Conservation (phyloP, 352 stramenopile genomes). For the Globisporangium nodosum region DNA sequence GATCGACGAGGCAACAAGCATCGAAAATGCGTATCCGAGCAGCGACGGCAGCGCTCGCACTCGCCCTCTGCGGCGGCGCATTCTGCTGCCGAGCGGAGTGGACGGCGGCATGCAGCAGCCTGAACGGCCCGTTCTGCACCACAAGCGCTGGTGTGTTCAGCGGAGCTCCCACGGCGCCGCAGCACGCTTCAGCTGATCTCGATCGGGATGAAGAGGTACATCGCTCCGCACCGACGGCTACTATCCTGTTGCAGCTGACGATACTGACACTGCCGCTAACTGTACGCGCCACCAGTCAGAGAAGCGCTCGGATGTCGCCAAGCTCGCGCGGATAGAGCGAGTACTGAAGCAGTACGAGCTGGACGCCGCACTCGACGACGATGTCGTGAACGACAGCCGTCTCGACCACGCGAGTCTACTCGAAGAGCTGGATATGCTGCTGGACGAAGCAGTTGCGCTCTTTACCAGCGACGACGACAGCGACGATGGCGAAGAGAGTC, state of each 20-base stretch:
- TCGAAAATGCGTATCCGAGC: neutral
- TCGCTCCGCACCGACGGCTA: neutral
- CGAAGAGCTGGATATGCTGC: slow-evolving; percentile 41
- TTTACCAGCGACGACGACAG: slow-evolving; percentile 28
- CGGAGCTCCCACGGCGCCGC: slow-evolving; percentile 26
- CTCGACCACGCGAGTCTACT: slow-evolving; percentile 26
- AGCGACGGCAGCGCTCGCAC: slow-evolving; percentile 8
- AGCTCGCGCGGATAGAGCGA: slow-evolving; percentile 47
- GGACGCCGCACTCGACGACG: slow-evolving; percentile 22
- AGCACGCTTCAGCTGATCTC: slow-evolving; percentile 36
- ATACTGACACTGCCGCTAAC: neutral
- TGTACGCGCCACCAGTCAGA: slow-evolving; percentile 14
- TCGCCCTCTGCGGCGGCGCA: neutral
- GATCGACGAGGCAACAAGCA: slow-evolving; percentile 4
- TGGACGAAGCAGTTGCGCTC: slow-evolving; percentile 42
- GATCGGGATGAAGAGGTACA: slow-evolving; percentile 33
- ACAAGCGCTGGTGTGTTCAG: slow-evolving; percentile 13
- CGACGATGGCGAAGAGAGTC: slow-evolving; percentile 30
- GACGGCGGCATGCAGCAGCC: slow-evolving; percentile 47
- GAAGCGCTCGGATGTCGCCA: slow-evolving; percentile 21
- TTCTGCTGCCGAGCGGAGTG: neutral
- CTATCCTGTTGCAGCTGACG: neutral
- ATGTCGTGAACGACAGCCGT: slow-evolving; percentile 8
- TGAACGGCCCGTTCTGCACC: slow-evolving; percentile 62
- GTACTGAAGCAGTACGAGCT: slow-evolving; percentile 66